Percentiles rank a stretch among this genome's conserved stretches.
Conservation (phyloP, 148 eudicot genomes). For the Cornus controversa region DNA sequence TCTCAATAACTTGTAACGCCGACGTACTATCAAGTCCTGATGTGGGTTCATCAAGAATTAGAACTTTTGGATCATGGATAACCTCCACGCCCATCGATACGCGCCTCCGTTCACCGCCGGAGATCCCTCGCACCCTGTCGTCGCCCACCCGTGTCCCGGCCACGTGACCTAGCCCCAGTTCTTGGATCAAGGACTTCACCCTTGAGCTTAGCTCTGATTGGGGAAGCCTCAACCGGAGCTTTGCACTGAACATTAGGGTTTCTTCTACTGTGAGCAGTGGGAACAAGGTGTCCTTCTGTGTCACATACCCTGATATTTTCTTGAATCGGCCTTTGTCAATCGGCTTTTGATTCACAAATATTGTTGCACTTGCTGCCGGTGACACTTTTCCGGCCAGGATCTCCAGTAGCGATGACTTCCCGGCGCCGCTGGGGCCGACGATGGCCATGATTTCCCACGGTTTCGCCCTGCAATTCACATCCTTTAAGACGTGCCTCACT, state of each 20-base stretch:
- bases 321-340: conserved; percentile 53
- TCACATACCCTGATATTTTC: conserved; percentile 89
- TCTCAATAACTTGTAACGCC: conserved; percentile 83
- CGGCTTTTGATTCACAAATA: conserved; percentile 58
- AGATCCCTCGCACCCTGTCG: conserved; percentile 71
- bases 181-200: conserved; percentile 68
- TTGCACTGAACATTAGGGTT: conserved; percentile 73
- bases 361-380: conserved; percentile 54
- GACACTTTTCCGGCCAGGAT: conserved; percentile 78
- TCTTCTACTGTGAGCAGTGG: conserved; percentile 95
- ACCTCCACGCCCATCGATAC: conserved; percentile 95
- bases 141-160: conserved; percentile 67
- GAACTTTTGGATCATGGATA: conserved; percentile 78
- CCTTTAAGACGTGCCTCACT: conserved; percentile 54
- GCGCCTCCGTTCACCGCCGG: conserved; percentile 91
- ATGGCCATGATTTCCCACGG: conserved; percentile 96
- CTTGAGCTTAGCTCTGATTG: conserved; percentile 36
- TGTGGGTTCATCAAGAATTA: conserved; percentile 94
- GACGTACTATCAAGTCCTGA: conserved; percentile 94
- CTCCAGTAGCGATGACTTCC: conserved; percentile 85
- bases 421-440: conserved; percentile 98
- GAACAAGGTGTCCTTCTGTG: conserved; percentile 87
- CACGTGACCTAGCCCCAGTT: conserved; percentile 71
- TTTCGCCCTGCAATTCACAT: conserved; percentile 67
- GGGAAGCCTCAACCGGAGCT: conserved; percentile 55